Evolutionary conservation across 2,329 filamentous ascomycete genomes (phyloP), one percentile per base, ranked within the genome.

Genomic region (Pyricularia sp.): DNA sequence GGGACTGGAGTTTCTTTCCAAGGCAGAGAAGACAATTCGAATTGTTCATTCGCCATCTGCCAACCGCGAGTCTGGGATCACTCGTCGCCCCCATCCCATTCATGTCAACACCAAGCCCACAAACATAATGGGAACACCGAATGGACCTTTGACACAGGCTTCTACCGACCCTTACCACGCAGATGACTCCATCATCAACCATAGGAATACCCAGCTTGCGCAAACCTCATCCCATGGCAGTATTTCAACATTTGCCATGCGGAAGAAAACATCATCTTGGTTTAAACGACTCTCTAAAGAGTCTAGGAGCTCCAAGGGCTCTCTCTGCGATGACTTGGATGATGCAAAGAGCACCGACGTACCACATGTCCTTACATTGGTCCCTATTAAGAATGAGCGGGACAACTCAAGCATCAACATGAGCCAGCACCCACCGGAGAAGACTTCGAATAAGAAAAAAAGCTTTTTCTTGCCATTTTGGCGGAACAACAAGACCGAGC

Each of bases 381-480:
- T 67, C n/a, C 42, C 67, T 58, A n/a, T n/a, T 20, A 65, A 63
- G 25, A 5, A 63, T 28, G 25, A 28, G 59, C 25, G 12, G 26
- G 14, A 14, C 14, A 28, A 30, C 17, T 42, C 64, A 65, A 33
- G 28, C 20, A 36, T 1, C 30, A 65, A n/a, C 12, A 25, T 23
- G 20, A 42, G 1, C 4, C 25, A 36, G 20, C 28, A 12, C 58
- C 33, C 33, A 17, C 55, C 25, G 25, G 26, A 64, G 0, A 66
- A 69, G 30, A 71, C 72, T 33, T 69, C 75, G 2, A 76, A 42
- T 9, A 42, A 75, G 67, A 87, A 83, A 77, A 86, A 83, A 78
- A 84, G 79, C 10, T 86, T 88, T 70, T 79, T 78, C 33, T 81
- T 87, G 20, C 78, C 82, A 5, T 88, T 88, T 71, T 88, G 84